These are phyloP conservation scores for Pistacia atlantica DNA, from an alignment of 345 rosid species.

Conservation along the genomic window DNA sequence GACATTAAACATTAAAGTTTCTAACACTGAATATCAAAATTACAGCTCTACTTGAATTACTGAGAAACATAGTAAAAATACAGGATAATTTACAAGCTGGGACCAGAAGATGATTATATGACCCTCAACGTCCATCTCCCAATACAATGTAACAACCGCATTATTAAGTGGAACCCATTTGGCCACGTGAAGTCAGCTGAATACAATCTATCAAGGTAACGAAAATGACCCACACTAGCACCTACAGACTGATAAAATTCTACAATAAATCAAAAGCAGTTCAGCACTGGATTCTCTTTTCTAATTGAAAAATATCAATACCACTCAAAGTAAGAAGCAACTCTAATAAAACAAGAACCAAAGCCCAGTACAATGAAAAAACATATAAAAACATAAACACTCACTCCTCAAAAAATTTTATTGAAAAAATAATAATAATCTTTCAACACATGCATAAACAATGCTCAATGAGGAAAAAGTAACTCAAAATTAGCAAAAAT, in stretches of 20 bases:
- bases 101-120: not conserved
- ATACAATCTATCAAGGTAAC: conserved; percentile 12
- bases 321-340: not conserved
- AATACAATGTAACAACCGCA: conserved; percentile 3
- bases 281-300: not conserved
- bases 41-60: not conserved
- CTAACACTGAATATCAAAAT: not conserved
- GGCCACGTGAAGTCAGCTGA: conserved; percentile 12
- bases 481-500: not conserved
- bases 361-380: not conserved
- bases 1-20: not conserved
- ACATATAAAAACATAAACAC: not conserved
- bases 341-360: not conserved
- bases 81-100: not conserved
- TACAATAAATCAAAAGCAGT: not conserved
- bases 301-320: not conserved
- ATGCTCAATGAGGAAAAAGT: not conserved
- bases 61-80: not conserved
- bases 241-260: not conserved
- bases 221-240: not conserved
- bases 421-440: too few species aligned
- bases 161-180: conserved; percentile 20
- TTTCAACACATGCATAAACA: too few species aligned
- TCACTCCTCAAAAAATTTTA: too few species aligned
- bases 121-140: not conserved